Evolutionary conservation across 2,329 filamentous ascomycete genomes (phyloP), one percentile per base, ranked within the genome.

Genomic region (Ophiostoma perfectum): DNA sequence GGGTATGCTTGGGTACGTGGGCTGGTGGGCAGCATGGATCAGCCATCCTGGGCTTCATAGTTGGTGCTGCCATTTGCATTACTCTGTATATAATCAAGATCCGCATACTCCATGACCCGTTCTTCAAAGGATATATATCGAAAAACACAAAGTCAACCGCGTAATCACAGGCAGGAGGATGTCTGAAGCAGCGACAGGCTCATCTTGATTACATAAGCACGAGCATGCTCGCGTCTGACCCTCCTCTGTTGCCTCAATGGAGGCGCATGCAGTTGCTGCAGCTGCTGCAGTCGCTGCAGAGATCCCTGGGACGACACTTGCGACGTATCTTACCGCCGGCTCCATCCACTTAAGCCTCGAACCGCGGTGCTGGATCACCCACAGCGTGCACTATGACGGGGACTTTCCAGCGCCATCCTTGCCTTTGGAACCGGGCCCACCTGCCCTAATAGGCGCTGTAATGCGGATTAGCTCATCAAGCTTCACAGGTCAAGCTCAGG

Each of bases 321-420:
- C 27, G 27, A 27, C 27, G 27, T 27, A 27, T 27, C 27, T 27
- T 27, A 27, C 27, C 27, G 27, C 27, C 1, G 27, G 11, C 55
- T 39, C 55, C 55, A 60, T 60, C 55, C 38, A 18, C 27, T 27
- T 36, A 38, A 60, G 55, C 55, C 55, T 27, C 55, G 55, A 60
- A 60, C 55, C 55, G 27, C 27, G 4, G 55, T 60, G 55, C 55
- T 60, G 55, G 55, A 60, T 60, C 55, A 18, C 55, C 55, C 55
- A 60, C 27, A 39, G 55, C 55, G 55, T 16, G 55, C 55, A 38
- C 27, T 60, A 60, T 27, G 27, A 27, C 55, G 55, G 55, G 55
- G 55, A 60, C 55, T 60, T 60, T 27, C 27, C 55, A 60, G 49
- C 18, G n/a, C 49, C 49, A 55, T 55, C n/a, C 27, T 18, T 38